These are phyloP conservation scores for Aspergillus niger DNA, from an alignment of 2,329 filamentous ascomycete genomes.

Conservation along the genomic window DNA sequence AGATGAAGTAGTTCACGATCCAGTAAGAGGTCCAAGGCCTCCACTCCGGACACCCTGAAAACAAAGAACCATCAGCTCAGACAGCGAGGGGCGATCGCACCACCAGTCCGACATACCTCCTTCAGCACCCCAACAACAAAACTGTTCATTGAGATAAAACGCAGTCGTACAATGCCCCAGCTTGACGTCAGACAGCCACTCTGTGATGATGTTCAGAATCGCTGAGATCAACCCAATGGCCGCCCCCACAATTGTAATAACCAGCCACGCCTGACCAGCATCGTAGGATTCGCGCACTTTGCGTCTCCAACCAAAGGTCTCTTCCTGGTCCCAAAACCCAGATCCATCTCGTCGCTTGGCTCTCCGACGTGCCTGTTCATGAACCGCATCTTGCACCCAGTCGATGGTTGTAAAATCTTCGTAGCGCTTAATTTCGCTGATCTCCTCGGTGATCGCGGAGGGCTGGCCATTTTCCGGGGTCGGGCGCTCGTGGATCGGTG, in stretches of 20 bases:
- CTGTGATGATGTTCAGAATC: constrained; percentile 90
- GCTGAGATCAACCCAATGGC: constrained; percentile 93
- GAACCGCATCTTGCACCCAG: constrained; percentile 96
- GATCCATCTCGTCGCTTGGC: constrained; percentile 71
- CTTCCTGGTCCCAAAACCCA: constrained; percentile 69
- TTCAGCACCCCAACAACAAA: constrained; percentile 97
- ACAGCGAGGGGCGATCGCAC: not conserved
- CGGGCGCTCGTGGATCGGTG: constrained; percentile 57
- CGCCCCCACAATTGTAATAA: constrained; percentile 87
- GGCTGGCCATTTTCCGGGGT: constrained; percentile 59
- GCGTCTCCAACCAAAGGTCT: constrained; percentile 75
- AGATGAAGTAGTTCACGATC: constrained; percentile 81
- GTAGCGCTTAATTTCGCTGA: constrained; percentile 96
- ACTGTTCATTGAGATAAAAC: constrained; percentile 96
- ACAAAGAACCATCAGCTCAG: constrained; percentile 6
- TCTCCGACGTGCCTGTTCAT: constrained; percentile 81
- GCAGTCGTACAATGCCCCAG: constrained; percentile 92
- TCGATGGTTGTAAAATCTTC: constrained; percentile 97
- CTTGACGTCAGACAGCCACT: constrained; percentile 96
- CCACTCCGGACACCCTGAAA: constrained; percentile 79
- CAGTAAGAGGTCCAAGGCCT: constrained; percentile 80
- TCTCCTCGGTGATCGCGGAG: constrained; percentile 84
- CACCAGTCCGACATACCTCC: constrained; percentile 58
- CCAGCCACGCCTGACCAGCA: constrained; percentile 96
- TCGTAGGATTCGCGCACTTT: constrained; percentile 86